Evolutionary conservation across 1,284 basidiomycete species (phyloP), one percentile per base, ranked within the genome.

Genomic region (Neonothopanus nambi): DNA sequence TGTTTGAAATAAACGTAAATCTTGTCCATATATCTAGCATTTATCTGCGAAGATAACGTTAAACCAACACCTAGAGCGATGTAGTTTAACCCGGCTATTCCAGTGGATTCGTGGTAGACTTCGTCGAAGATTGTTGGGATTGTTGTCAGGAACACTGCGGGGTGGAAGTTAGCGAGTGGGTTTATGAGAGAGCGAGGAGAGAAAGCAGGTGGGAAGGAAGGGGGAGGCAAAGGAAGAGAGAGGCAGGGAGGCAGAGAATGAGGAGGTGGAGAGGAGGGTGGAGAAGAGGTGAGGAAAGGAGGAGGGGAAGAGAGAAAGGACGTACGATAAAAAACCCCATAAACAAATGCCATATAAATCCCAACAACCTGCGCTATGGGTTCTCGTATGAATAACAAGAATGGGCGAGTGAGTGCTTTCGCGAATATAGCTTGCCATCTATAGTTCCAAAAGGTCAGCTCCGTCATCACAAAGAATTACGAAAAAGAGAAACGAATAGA

Each of bases 1-100:
- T 57, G 43, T 30, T 56, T 59, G 39, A 54, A 28, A 20, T 51
- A 28, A n/a, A 51, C 21, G 17, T 59, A 59, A 2, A 59, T 51
- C 30, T 71, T 54, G 26, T 59, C 57, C 48, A 59, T 59, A 24
- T 51, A 52, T 5, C 43, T 46, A 9, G 55, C 51, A 42, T 53
- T 57, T n/a, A 75, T 55, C 57, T 82, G 79, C 2, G 78, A 73
- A 12, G 68, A 69, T 26, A 64, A 61, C 0, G 65, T 69, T 20
- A 76, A 63, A 8, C 52, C 52, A 17, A 54, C 35, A 23, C 52
- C 52, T 7, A 54, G 46, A 4, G 45, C 52, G 23, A 54, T 41
- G 39, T 54, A 54, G 24, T 54, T 54, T 6, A 54, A 40, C 13
- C 52, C 52, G 26, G 36, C 46, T 15, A 54, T 54, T 6, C 52